Evolutionary conservation across 768 basidiomycete genomes (phyloP).

Genomic region (Boletus tomentosulus): DNA sequence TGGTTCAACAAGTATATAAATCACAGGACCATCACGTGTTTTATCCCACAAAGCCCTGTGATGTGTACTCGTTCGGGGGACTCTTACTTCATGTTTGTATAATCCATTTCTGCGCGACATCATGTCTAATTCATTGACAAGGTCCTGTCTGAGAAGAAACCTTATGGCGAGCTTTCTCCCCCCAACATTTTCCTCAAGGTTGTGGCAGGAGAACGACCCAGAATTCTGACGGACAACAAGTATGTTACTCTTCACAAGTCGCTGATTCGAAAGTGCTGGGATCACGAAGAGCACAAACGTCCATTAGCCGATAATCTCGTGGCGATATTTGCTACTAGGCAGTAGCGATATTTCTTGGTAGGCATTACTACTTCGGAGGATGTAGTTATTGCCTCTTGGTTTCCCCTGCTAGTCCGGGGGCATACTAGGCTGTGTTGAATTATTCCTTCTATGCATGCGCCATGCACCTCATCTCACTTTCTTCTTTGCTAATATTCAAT

Average conservation of each 20-base stretch:
- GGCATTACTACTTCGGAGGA: background rate
- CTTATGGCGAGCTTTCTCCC: constrained; percentile 6
- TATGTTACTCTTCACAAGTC: constrained; percentile 1
- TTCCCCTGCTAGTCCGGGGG: no score
- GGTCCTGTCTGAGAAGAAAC: constrained; percentile 20
- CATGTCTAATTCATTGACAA: constrained; percentile 10
- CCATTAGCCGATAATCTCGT: constrained; percentile 13
- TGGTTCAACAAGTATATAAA: constrained; percentile 2
- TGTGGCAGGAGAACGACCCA: constrained; percentile 9
- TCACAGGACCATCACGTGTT: background rate
- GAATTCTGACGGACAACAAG: constrained; percentile 3
- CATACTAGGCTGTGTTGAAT: no score
- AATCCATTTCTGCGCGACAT: background rate
- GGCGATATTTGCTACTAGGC: background rate
- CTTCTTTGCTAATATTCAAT: no score
- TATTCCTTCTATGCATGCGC: no score
- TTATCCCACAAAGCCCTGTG: constrained; percentile 18
- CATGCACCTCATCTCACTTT: no score
- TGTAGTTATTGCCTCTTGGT: no score
- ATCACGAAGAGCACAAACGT: constrained; percentile 11
- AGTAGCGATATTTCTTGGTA: background rate
- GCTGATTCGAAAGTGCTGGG: constrained; percentile 18
- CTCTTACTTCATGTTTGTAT: constrained; percentile 30
- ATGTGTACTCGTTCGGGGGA: constrained; percentile 34
- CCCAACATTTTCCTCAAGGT: background rate